phyloP scores from a whole-genome alignment of 108 stramenopile species.

The Nitzschia sp. region DNA sequence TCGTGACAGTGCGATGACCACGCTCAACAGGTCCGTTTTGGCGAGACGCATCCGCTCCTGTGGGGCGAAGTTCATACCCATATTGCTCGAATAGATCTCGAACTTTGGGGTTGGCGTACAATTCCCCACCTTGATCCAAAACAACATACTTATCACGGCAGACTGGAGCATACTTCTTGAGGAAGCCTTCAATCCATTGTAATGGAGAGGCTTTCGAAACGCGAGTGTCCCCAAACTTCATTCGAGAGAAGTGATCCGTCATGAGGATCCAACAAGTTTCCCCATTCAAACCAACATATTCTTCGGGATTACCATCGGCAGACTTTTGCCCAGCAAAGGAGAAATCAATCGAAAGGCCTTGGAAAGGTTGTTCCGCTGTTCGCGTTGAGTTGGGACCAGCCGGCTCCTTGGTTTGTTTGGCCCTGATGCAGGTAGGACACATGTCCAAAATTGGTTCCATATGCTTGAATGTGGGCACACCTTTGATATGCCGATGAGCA shows the following conservation, averaged over 20 bases:
- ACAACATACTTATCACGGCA: constrained; percentile 20
- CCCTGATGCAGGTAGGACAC: constrained; percentile 35
- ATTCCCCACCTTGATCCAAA: constrained; percentile 34
- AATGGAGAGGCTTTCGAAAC: constrained; percentile 17
- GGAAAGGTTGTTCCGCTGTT: constrained; percentile 1
- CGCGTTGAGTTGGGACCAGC: constrained; percentile 18
- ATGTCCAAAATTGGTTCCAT: background rate
- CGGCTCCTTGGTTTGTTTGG: constrained; percentile 32
- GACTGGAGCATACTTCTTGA: background rate
- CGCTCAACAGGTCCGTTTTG: constrained; percentile 33
- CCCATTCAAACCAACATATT: constrained; percentile 21
- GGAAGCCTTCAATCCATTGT: constrained; percentile 2
- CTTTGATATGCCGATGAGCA: constrained; percentile 19
- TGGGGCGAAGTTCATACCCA: constrained; percentile 19
- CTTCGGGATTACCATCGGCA: constrained; percentile 1
- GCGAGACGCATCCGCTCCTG: constrained; percentile 30
- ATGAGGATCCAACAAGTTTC: too few relatives aligned
- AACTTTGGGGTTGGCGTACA: constrained; percentile 22
- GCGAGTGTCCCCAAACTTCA: constrained; percentile 14
- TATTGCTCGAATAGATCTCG: constrained; percentile 4
- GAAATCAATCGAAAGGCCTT: constrained; percentile 21
- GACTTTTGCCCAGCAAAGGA: too few relatives aligned
- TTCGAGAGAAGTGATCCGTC: constrained; percentile 27
- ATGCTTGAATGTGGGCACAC: constrained; percentile 18
- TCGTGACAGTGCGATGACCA: constrained; percentile 18